Percentiles rank a stretch among this genome's conserved stretches.
Evolutionary conservation across 2,329 filamentous ascomycete genomes (phyloP).

Genomic region (Fusarium sp.): DNA sequence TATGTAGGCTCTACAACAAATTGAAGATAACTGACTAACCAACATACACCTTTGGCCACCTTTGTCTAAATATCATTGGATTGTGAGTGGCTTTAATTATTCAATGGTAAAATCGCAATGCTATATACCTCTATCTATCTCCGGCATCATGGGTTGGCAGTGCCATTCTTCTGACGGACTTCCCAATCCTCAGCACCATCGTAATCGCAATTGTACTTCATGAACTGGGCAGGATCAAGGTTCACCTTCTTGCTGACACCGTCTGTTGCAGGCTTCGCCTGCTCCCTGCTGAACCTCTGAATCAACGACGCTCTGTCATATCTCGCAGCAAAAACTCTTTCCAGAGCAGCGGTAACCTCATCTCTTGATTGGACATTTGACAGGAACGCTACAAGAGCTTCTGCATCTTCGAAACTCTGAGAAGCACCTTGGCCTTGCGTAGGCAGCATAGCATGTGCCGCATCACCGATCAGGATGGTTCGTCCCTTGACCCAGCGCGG

Average conservation of each 20-base stretch:
- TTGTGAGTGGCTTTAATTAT: too few relatives aligned
- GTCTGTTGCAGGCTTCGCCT: slow-evolving; percentile 39
- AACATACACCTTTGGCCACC: too few relatives aligned
- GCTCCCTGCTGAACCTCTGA: slow-evolving; percentile 41
- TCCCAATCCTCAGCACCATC: slow-evolving; percentile 39
- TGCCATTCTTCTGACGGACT: slow-evolving; percentile 27
- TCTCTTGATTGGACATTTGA: neutral
- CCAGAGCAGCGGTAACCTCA: neutral
- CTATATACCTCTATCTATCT: neutral
- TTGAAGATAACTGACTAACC: too few relatives aligned
- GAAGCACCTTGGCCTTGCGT: slow-evolving; percentile 25
- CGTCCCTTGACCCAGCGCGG: slow-evolving; percentile 18
- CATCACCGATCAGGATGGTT: slow-evolving; percentile 16
- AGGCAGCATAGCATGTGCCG: slow-evolving; percentile 20
- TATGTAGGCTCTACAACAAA: too few relatives aligned
- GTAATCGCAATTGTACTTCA: slow-evolving; percentile 43
- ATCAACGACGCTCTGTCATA: slow-evolving; percentile 34
- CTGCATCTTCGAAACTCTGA: slow-evolving; percentile 20
- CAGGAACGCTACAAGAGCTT: slow-evolving; percentile 8
- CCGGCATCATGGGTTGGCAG: neutral
- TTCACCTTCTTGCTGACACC: slow-evolving; percentile 30
- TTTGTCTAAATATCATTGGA: too few relatives aligned
- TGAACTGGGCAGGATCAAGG: slow-evolving; percentile 40
- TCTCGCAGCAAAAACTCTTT: slow-evolving; percentile 20
- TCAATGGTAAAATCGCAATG: neutral